Percentiles rank a stretch among this genome's conserved stretches.
phyloP scores from a whole-genome alignment of 441 rosid species.

The Populus hybrid region DNA sequence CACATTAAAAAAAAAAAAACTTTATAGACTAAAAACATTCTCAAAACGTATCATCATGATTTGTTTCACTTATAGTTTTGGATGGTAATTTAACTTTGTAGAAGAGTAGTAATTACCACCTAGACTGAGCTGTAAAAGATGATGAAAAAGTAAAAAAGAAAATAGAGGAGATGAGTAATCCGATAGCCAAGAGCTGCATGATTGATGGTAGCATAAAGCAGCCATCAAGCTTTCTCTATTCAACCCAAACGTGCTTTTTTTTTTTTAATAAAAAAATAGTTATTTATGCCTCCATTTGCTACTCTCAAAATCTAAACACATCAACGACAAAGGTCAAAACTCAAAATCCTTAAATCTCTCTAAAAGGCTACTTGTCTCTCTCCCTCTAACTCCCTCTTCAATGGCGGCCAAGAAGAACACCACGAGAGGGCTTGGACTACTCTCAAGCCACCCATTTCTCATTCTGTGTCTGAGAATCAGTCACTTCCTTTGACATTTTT shows the following conservation, averaged over 20 bases:
- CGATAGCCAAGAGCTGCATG: neutral
- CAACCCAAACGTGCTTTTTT: conserved; percentile 41
- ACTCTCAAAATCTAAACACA: conserved; percentile 18
- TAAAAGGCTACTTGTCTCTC: neutral
- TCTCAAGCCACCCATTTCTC: conserved; percentile 8
- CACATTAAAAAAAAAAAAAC: too few relatives aligned
- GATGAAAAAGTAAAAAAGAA: neutral
- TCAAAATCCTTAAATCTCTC: conserved; percentile 39
- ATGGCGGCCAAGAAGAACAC: conserved; percentile 47
- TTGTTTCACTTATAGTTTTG: neutral
- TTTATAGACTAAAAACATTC: neutral
- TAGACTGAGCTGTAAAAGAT: neutral
- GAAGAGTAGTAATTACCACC: neutral
- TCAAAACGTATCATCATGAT: neutral
- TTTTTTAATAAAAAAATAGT: neutral
- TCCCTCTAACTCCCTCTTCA: conserved; percentile 31
- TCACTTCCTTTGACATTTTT: conserved; percentile 32
- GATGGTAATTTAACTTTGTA: neutral
- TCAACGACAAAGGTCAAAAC: conserved; percentile 46
- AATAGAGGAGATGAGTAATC: neutral
- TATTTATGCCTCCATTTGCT: conserved; percentile 16
- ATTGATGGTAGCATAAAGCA: conserved; percentile 15
- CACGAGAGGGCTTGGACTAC: neutral
- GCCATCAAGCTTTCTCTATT: conserved; percentile 19
- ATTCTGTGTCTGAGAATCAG: conserved; percentile 17